Evolutionary conservation across 1,139 yeast genomes (phyloP).

Genomic region (Pichia sp.): DNA sequence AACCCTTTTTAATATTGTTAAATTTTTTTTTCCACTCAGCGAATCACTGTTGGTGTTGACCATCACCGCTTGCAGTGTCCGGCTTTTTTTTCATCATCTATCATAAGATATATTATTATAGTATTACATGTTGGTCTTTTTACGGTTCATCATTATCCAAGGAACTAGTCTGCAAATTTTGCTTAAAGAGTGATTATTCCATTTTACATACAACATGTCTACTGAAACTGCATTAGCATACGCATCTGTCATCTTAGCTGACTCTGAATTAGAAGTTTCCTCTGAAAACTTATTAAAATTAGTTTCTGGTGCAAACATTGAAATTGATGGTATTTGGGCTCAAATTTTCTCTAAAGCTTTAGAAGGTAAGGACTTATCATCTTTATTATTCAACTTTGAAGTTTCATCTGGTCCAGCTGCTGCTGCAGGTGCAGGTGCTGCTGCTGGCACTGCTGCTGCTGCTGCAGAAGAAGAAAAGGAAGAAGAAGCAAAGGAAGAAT

Average conservation of each 20-base stretch:
- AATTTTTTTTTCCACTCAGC: too few relatives aligned
- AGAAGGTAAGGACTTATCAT: constrained; percentile 71
- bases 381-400: constrained; percentile 69
- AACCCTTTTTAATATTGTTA: too few relatives aligned
- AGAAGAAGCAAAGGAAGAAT: constrained; percentile 56
- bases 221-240: constrained; percentile 78
- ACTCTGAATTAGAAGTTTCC: constrained; percentile 73
- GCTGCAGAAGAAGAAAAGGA: constrained; percentile 57
- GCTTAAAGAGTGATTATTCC: constrained; percentile 55
- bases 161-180: constrained; percentile 63
- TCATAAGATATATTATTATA: too few relatives aligned
- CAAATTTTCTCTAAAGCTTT: constrained; percentile 78
- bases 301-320: constrained; percentile 62
- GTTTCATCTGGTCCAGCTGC: constrained; percentile 67
- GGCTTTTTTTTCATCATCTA: too few relatives aligned
- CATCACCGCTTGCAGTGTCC: too few relatives aligned
- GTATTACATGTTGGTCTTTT: too few relatives aligned
- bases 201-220: constrained; percentile 36
- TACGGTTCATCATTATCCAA: too few relatives aligned
- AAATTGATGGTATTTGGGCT: constrained; percentile 73
- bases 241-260: constrained; percentile 87
- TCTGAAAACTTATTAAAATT: constrained; percentile 70
- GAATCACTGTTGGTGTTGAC: too few relatives aligned
- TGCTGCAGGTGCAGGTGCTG: constrained; percentile 52
- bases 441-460: constrained; percentile 50